Evolutionary conservation across 106 monocot genomes (phyloP), one percentile per base, ranked within the genome.

Genomic region (Dendrobium catenatum): DNA sequence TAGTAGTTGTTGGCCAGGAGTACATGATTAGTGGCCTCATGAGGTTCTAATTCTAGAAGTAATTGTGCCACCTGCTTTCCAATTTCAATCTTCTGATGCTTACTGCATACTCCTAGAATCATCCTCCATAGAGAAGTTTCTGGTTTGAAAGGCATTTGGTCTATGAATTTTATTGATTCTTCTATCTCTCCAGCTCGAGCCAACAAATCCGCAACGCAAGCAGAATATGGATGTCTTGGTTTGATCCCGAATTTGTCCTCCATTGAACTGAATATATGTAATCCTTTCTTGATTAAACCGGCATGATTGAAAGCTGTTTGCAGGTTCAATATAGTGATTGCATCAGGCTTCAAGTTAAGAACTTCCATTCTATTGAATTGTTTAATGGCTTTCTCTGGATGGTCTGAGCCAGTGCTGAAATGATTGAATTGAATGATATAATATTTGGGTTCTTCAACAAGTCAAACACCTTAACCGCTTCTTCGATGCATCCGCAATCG

Each of bases 301-400:
- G 86, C 79, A 86, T 86, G 86, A 61, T 86, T 86, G 49, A 79
- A 82, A 40, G 82, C 82, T 31, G 82, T 82, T 55, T 79, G 79
- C 8, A 86, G 82, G 29, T 82, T 86, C 43, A 82, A 27, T 16
- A 76, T 59, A 51, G 82, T 86, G 49, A 82, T 55, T 18, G 79
- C 79, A 79, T 86, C 82, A 42, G 86, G 86, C 49, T 44, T 75
- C 20, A 61, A 19, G 68, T 81, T 75, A 42, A 47, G 4, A 46
- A 75, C 0, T 48, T 79, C 72, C 82, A 79, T 81, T 37, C 29
- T 78, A 47, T 42, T 82, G 46, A 68, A 82, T 49, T 67, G 55
- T 44, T 82, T 46, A 16, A 46, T 4, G 19, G 86, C 79, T 82
- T 79, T 58, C 4, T 41, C 51, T 27, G 82, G 74, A 79, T 20